Base-by-base conservation (phyloP, 805 yeast species). In the Tetrapisispora iriomotensis region DNA sequence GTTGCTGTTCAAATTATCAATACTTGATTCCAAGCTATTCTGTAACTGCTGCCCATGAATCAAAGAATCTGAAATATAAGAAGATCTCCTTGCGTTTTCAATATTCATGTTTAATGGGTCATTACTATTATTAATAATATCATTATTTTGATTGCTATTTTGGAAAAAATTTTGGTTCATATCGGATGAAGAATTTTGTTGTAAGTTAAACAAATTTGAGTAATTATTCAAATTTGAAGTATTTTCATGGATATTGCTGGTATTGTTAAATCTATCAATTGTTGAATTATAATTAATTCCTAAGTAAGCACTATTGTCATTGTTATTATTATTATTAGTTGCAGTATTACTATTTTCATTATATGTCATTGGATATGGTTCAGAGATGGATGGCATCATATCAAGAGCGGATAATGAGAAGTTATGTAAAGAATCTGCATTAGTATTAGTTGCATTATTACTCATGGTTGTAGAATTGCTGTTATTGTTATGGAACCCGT, bases 21-120 rank as follows among this genome's bases (percentile, higher is more conserved):
- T 33, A 23, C 18, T 22, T n/a, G 21, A 4, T 13, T 24, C 36
- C 7, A 17, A 33, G 13, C 19, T 22, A 33, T 33, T 33, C 18
- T 33, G 36, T 23, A 33, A 33, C 10, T 25, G 29, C 25, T 54
- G 51, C 10, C 52, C 43, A 38, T 60, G 61, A 20, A 77, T 72
- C 42, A 74, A 66, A 3, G 72, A 62, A 51, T 79, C 90, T 2
- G 87, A 83, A 10, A 85, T 77, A 53, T 77, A 81, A 39, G 81
- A 73, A 12, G 88, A 86, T 59, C 92, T 71, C 59, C 92, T 69
- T 9, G 82, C 74, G 19, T 74, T 70, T n/a, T 34, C 38, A 8
- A 38, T 3, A 33, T 23, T 33, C 22, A 23, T 6, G 24, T 23
- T 33, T 8, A 23, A 23, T 3, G 18, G 12, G 24, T 33, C 36